Evolutionary conservation across 2,329 filamentous ascomycete genomes (phyloP).

Genomic region (Nemania bipapillata): DNA sequence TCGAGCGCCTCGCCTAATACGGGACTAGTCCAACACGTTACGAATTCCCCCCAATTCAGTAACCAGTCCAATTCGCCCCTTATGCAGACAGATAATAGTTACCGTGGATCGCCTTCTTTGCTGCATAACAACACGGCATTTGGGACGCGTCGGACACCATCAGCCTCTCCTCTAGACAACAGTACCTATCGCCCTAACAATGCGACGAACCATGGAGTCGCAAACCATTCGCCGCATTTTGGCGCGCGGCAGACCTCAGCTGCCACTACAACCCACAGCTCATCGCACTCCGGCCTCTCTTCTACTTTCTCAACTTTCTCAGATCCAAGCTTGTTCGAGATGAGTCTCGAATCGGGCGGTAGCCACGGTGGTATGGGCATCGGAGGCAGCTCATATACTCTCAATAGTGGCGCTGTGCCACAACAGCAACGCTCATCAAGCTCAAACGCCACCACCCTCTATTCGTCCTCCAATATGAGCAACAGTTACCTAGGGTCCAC

Average conservation of each 20-base stretch:
- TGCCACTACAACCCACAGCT: constrained; percentile 43
- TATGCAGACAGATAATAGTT: constrained; percentile 49
- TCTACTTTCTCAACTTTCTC: constrained; percentile 47
- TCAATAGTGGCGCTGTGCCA: constrained; percentile 43
- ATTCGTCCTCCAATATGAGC: constrained; percentile 47
- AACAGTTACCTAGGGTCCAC: constrained; percentile 44
- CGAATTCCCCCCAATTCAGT: constrained; percentile 51
- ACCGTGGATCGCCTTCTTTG: constrained; percentile 50
- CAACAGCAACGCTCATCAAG: constrained; percentile 47
- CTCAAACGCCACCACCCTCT: constrained; percentile 45
- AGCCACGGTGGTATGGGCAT: constrained; percentile 45
- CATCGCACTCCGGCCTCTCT: constrained; percentile 48
- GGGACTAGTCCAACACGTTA: constrained; percentile 49
- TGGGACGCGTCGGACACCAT: constrained; percentile 47
- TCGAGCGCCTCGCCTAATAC: constrained; percentile 47
- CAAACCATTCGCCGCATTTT: constrained; percentile 51
- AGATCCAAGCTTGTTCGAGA: constrained; percentile 49
- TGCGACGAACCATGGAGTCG: constrained; percentile 43
- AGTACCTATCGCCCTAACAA: constrained; percentile 46
- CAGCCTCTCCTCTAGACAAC: constrained; percentile 50
- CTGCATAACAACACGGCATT: constrained; percentile 47
- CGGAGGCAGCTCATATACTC: constrained; percentile 44
- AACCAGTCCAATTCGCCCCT: constrained; percentile 51
- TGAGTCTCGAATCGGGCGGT: constrained; percentile 46
- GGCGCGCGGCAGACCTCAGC: constrained; percentile 45